Evolutionary conservation across 2,329 filamentous ascomycete species (phyloP).

Genomic region (Nemania abortiva): DNA sequence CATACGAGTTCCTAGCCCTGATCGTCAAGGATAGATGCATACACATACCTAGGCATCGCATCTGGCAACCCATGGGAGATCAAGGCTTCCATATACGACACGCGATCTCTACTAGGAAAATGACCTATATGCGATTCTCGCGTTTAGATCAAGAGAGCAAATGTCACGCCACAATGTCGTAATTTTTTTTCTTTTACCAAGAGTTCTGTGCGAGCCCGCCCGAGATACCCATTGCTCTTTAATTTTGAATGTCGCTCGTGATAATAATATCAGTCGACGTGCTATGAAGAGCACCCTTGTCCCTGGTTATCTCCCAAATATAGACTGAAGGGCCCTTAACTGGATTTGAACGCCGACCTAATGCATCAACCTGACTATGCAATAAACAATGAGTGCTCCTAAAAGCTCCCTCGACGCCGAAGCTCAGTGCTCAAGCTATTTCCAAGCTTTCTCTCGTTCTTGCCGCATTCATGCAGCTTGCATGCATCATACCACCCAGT

Average conservation of each 20-base stretch:
- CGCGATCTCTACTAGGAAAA: conserved; percentile 55
- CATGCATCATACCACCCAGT: not conserved
- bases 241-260: conserved; percentile 22
- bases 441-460: not conserved
- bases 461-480: not conserved
- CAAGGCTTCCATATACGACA: conserved; percentile 68
- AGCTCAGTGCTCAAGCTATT: conserved; percentile 11
- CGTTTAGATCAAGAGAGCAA: conserved; percentile 30
- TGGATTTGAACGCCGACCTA: conserved; percentile 34
- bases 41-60: conserved; percentile 73
- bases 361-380: conserved; percentile 34
- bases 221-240: conserved; percentile 39
- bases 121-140: conserved; percentile 22
- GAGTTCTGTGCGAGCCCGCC: conserved; percentile 17
- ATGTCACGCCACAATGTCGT: conserved; percentile 6
- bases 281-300: not conserved
- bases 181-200: not conserved
- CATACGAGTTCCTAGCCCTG: conserved; percentile 7
- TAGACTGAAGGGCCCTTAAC: conserved; percentile 1
- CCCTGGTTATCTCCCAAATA: conserved; percentile 6
- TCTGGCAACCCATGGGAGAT: conserved; percentile 72
- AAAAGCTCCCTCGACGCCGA: conserved; percentile 17
- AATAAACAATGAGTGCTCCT: conserved; percentile 8
- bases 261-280: conserved; percentile 19
- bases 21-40: conserved; percentile 66